phyloP scores from a whole-genome alignment of 1,284 basidiomycete species.

The Ganoderma leucocontextum region DNA sequence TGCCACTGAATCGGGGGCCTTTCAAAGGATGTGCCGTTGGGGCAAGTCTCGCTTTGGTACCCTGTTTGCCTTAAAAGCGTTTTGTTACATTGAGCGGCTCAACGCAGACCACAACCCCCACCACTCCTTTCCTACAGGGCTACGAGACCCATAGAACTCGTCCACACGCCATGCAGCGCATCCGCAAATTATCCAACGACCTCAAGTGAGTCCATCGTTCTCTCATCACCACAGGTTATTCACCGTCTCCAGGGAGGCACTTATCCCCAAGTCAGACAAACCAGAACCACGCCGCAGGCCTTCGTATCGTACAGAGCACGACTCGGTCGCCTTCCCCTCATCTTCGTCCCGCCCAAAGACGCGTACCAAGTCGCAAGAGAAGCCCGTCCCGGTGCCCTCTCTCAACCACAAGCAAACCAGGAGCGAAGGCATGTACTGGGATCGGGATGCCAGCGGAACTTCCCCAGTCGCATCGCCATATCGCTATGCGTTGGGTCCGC shows the following conservation, averaged over 20 bases:
- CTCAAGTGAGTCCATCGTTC: slow-evolving; percentile 3
- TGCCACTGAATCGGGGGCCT: not conserved
- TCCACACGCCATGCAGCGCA: slow-evolving; percentile 3
- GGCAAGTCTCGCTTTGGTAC: not conserved
- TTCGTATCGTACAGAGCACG: not conserved
- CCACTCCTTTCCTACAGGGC: slow-evolving; percentile 5
- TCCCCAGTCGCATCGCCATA: not conserved
- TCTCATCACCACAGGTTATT: not conserved
- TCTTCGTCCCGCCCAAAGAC: not conserved
- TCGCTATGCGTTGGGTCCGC: not conserved
- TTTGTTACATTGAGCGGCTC: not conserved
- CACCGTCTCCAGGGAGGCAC: not conserved
- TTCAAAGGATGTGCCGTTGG: not conserved
- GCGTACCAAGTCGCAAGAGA: slow-evolving; percentile 5
- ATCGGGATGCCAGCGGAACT: not conserved
- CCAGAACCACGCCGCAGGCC: not conserved
- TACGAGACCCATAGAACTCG: slow-evolving; percentile 1
- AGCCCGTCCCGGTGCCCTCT: not conserved
- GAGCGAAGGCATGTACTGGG: not conserved
- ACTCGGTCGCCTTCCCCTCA: not conserved
- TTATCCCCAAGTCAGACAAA: not conserved
- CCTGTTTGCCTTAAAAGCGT: not conserved
- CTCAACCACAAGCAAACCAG: not conserved
- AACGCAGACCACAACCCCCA: not conserved
- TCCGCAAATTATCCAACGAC: slow-evolving; percentile 5